phyloP scores from a whole-genome alignment of 2,329 filamentous ascomycete genomes.

The Microsporum audouinii region DNA sequence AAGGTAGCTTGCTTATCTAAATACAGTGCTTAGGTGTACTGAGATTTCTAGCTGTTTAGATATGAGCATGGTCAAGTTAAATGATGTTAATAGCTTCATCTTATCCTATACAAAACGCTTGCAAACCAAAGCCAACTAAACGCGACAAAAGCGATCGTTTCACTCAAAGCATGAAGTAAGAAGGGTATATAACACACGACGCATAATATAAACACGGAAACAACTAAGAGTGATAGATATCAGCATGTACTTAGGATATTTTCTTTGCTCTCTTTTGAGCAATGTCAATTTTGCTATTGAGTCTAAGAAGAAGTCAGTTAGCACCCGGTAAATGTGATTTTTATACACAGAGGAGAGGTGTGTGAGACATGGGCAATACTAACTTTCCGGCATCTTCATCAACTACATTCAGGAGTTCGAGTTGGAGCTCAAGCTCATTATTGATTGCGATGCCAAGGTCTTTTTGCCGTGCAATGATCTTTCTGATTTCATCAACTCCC shows the following conservation, averaged over 20 bases:
- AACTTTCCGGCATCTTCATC: constrained; percentile 47
- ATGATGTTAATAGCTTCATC: not conserved
- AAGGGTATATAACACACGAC: not conserved
- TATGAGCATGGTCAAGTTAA: not conserved
- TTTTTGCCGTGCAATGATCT: constrained; percentile 48
- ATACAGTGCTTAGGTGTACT: not conserved
- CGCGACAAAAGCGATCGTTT: not conserved
- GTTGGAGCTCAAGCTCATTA: constrained; percentile 50
- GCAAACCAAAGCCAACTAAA: not conserved
- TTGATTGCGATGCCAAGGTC: constrained; percentile 54
- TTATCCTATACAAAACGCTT: not conserved
- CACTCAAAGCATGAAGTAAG: not conserved
- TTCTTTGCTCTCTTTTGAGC: constrained; percentile 38
- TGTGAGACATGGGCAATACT: constrained; percentile 14
- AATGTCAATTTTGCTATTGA: constrained; percentile 37
- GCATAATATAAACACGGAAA: not conserved
- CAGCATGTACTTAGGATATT: constrained; percentile 29
- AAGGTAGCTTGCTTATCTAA: not conserved
- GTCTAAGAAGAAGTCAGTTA: constrained; percentile 17
- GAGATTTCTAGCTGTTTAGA: not conserved
- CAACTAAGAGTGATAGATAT: not conserved
- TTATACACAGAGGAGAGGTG: not conserved
- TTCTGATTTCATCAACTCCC: constrained; percentile 47
- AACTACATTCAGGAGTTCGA: constrained; percentile 47
- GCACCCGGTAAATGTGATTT: not conserved